Evolutionary conservation across 352 stramenopile species (phyloP).

Genomic region (Pythium apleroticum): DNA sequence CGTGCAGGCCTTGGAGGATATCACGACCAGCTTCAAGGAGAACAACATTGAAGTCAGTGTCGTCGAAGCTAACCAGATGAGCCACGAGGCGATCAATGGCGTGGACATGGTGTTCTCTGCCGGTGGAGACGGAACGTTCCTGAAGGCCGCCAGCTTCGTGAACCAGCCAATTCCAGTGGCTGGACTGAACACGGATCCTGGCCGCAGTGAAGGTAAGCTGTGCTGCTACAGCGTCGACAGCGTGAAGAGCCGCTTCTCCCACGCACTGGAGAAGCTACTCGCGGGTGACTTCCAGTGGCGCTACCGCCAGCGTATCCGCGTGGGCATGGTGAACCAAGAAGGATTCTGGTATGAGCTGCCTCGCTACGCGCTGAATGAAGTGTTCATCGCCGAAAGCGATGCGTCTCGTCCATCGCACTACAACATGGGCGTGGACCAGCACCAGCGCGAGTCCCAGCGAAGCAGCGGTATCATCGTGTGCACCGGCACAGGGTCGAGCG

Average conservation of each 20-base stretch:
- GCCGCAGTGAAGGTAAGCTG: conserved; percentile 82
- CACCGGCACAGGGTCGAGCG: conserved; percentile 85
- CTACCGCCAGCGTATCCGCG: conserved; percentile 79
- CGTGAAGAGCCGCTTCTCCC: conserved; percentile 67
- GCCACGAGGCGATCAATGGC: conserved; percentile 70
- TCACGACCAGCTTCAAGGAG: conserved; percentile 75
- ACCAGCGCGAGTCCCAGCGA: conserved; percentile 85
- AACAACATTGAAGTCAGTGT: conserved; percentile 66
- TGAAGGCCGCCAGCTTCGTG: conserved; percentile 86
- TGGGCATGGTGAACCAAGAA: conserved; percentile 89
- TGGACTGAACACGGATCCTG: conserved; percentile 84
- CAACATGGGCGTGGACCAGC: conserved; percentile 88
- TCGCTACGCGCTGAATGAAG: conserved; percentile 86
- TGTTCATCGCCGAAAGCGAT: conserved; percentile 88
- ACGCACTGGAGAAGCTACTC: conserved; percentile 66
- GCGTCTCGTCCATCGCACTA: conserved; percentile 84
- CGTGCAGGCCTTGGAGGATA: conserved; percentile 82
- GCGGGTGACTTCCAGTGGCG: conserved; percentile 79
- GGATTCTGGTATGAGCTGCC: conserved; percentile 86
- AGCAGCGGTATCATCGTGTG: conserved; percentile 89
- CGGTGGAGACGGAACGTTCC: conserved; percentile 83
- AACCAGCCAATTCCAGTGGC: conserved; percentile 84
- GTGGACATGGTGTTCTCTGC: conserved; percentile 88
- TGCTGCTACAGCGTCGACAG: conserved; percentile 88
- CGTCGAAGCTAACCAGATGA: conserved; percentile 78